Evolutionary conservation across 148 eudicot genomes (phyloP), one percentile per base, ranked within the genome.

Genomic region (Amaranthus hypochondriacus): DNA sequence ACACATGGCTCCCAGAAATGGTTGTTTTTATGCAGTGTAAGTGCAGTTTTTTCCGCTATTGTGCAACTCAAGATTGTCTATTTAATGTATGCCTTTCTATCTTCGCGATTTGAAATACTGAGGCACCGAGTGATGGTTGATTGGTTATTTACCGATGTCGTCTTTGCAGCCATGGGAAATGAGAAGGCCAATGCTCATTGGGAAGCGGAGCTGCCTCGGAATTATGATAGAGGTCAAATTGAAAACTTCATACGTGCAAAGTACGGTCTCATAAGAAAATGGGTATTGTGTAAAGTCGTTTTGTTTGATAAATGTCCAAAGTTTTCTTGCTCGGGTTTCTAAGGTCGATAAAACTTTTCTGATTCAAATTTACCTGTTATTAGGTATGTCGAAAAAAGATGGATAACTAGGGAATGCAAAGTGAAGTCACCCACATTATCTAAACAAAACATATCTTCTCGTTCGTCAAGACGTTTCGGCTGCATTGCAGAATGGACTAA

Each of bases 1-100:
- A 89, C 75, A 87, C 87, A 64, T 89, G 94, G 94, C 88, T 89
- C 56, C 94, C 94, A 4, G 94, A 89, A 73, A 91, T 87, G 75
- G 81, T 89, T 75, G 81, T 88, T 62, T 77, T 66, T 64, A 75
- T 89, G 70, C 87, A 83, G 74, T 69, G 94, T 87, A 76, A 80
- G 88, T 74, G 64, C 59, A 51, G 14, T 61, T 74, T 49, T 42
- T 18, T 12, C 56, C 18, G 15, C 48, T 66, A 57, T 10, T 21
- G 4, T 48, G 48, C 8, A 3, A 62, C 46, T 51, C 7, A 14
- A 72, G 5, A 6, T 61, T 28, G 3, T 48, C 5, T 28, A 49
- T 28, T 9, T 46, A 54, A 15, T 57, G 49, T 42, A 53, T 63
- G 42, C 7, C 14, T 18, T 77, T 71, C 50, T 18, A 58, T 50